Conservation (phyloP, 1,284 basidiomycete genomes). For the Marasmius fiardii region DNA sequence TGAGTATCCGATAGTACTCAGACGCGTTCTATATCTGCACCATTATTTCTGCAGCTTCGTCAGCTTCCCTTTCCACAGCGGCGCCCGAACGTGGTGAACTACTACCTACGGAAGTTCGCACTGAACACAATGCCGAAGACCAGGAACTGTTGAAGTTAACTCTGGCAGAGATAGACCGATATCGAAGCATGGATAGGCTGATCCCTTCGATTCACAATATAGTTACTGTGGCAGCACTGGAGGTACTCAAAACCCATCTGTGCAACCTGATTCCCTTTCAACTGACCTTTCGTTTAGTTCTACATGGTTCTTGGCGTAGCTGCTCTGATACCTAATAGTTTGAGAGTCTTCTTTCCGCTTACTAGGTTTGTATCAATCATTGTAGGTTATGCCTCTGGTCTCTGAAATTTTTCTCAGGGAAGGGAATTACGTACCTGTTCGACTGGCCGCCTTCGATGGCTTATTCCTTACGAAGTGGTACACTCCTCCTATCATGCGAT, state of each 20-base stretch:
- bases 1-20: conserved; percentile 58
- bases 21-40: conserved; percentile 92
- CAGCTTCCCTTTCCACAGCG: conserved; percentile 68
- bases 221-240: conserved; percentile 85
- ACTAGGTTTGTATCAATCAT: conserved; percentile 62
- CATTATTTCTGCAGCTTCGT: conserved; percentile 81
- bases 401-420: conserved; percentile 49
- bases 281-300: conserved; percentile 47
- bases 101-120: conserved; percentile 60
- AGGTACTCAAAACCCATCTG: conserved; percentile 50
- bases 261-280: conserved; percentile 8
- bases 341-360: conserved; percentile 81
- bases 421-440: conserved; percentile 90
- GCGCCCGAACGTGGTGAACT: conserved; percentile 79
- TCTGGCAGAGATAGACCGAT: conserved; percentile 81
- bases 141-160: conserved; percentile 68
- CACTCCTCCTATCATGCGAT: conserved; percentile 79
- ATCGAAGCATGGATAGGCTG: conserved; percentile 91
- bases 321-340: conserved; percentile 79
- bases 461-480: conserved; percentile 92
- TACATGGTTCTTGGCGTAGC: conserved; percentile 79
- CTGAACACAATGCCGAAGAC: conserved; percentile 64
- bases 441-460: conserved; percentile 91
- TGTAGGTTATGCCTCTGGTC: conserved; percentile 2
- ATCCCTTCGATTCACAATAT: conserved; percentile 96